Percentiles rank a stretch among this genome's conserved stretches.
Evolutionary conservation across 108 stramenopile species (phyloP).

Genomic region (Fragilaria crotonensis): DNA sequence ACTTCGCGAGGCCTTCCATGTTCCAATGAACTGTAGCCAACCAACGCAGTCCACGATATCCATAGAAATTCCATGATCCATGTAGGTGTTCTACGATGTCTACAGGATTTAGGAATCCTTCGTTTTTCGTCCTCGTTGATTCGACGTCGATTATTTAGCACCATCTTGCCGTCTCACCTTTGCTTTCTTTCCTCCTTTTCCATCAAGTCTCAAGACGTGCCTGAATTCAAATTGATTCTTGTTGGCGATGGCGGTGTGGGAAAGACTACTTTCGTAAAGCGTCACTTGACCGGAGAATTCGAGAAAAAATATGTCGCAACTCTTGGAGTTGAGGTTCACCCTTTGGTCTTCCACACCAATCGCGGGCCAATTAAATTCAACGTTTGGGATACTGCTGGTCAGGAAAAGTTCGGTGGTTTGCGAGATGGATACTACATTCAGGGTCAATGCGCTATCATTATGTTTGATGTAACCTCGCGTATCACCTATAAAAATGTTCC

Average conservation of each 20-base stretch:
- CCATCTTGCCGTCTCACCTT: too few relatives aligned
- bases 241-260: conserved; percentile 84
- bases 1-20: too few relatives aligned
- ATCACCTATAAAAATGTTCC: conserved; percentile 82
- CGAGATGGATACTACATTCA: conserved; percentile 72
- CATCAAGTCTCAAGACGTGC: background rate
- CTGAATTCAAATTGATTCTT: conserved; percentile 44
- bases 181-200: too few relatives aligned
- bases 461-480: conserved; percentile 67
- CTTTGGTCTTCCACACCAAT: conserved; percentile 79
- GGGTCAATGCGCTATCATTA: conserved; percentile 81
- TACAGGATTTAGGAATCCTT: too few relatives aligned
- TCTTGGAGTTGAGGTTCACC: conserved; percentile 94
- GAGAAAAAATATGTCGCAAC: conserved; percentile 82
- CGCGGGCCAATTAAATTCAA: conserved; percentile 79
- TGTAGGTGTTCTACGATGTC: too few relatives aligned
- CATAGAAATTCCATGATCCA: too few relatives aligned
- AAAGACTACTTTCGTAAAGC: conserved; percentile 87
- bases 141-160: too few relatives aligned
- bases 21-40: too few relatives aligned
- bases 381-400: conserved; percentile 86
- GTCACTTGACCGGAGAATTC: conserved; percentile 76
- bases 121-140: too few relatives aligned
- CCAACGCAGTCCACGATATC: too few relatives aligned
- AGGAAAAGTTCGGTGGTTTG: conserved; percentile 72